phyloP scores from a whole-genome alignment of 2,329 filamentous ascomycete genomes.

The Penicillium sp. region DNA sequence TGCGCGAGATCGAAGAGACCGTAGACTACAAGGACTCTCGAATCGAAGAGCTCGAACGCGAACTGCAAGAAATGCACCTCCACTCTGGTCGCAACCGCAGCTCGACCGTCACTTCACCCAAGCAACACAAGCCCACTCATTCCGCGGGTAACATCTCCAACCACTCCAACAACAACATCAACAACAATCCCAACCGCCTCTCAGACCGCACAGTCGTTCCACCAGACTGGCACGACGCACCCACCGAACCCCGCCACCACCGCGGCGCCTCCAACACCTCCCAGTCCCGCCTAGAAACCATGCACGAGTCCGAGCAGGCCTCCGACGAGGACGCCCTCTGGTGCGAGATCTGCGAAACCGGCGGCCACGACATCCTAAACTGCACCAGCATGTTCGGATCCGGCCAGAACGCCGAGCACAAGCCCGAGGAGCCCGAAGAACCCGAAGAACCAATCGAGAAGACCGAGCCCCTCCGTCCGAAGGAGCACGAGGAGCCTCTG shows the following conservation, averaged over 20 bases:
- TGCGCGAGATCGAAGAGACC: slow-evolving; percentile 73
- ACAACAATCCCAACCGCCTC: slow-evolving; percentile 41
- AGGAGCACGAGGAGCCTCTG: slow-evolving; percentile 19
- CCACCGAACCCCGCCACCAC: slow-evolving; percentile 27
- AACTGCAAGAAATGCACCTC: slow-evolving; percentile 57
- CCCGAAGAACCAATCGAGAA: slow-evolving; percentile 19
- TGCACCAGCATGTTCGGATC: slow-evolving; percentile 84
- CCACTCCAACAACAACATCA: slow-evolving; percentile 18
- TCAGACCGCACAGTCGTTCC: slow-evolving; percentile 48
- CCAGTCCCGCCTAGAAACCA: slow-evolving; percentile 38
- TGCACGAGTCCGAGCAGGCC: slow-evolving; percentile 49
- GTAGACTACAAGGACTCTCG: slow-evolving; percentile 71
- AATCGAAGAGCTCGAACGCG: slow-evolving; percentile 84
- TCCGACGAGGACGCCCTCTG: slow-evolving; percentile 77
- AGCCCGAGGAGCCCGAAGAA: slow-evolving; percentile 13
- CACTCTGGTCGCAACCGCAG: slow-evolving; percentile 36
- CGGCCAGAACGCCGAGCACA: slow-evolving; percentile 23
- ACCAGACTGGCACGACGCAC: slow-evolving; percentile 42
- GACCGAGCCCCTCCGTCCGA: slow-evolving; percentile 7
- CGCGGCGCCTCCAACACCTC: slow-evolving; percentile 31
- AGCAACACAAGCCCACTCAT: slow-evolving; percentile 36
- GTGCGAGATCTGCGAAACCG: slow-evolving; percentile 95
- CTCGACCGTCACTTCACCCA: slow-evolving; percentile 39
- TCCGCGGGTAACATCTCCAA: slow-evolving; percentile 28
- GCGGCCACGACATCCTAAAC: slow-evolving; percentile 89